phyloP scores from a whole-genome alignment of 257 asterid genomes.

The Rehmannia glutinosa region DNA sequence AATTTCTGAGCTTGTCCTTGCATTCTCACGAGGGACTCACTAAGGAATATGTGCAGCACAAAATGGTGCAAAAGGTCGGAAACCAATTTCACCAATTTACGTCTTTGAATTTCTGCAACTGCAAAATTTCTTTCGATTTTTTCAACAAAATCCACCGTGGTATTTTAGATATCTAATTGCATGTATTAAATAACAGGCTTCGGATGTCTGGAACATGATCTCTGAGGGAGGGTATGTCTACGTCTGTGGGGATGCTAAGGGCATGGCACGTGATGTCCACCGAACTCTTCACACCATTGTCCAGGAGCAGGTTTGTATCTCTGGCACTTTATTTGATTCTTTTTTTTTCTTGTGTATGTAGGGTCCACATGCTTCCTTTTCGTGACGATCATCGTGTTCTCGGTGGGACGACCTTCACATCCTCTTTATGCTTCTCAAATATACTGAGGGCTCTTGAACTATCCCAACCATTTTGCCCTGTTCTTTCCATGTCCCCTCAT shows the following conservation, averaged over 20 bases:
- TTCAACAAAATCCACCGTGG: background rate
- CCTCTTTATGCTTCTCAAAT: background rate
- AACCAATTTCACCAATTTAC: background rate
- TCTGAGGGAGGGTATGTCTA: slow-evolving; percentile 73
- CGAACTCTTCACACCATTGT: slow-evolving; percentile 85
- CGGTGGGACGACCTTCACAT: slow-evolving; percentile 10
- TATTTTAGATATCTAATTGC: background rate
- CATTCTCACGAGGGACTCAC: slow-evolving; percentile 89
- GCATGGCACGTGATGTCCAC: slow-evolving; percentile 99
- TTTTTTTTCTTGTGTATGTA: background rate
- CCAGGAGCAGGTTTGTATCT: slow-evolving; percentile 73
- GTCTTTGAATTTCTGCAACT: background rate
- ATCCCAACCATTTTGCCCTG: background rate
- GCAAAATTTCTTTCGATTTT: background rate
- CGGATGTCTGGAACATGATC: slow-evolving; percentile 74
- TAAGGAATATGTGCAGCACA: slow-evolving; percentile 95
- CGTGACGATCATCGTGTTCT: background rate
- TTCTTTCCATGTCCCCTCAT: background rate
- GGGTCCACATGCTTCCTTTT: background rate
- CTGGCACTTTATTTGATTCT: background rate
- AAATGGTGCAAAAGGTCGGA: slow-evolving; percentile 84
- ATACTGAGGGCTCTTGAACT: background rate
- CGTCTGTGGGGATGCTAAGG: slow-evolving; percentile 98
- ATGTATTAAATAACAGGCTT: slow-evolving; percentile 42
- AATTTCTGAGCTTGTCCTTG: slow-evolving; percentile 73